These are phyloP conservation scores for Fremontodendron californicum DNA, from an alignment of 345 rosid genomes.

Conservation along the genomic window DNA sequence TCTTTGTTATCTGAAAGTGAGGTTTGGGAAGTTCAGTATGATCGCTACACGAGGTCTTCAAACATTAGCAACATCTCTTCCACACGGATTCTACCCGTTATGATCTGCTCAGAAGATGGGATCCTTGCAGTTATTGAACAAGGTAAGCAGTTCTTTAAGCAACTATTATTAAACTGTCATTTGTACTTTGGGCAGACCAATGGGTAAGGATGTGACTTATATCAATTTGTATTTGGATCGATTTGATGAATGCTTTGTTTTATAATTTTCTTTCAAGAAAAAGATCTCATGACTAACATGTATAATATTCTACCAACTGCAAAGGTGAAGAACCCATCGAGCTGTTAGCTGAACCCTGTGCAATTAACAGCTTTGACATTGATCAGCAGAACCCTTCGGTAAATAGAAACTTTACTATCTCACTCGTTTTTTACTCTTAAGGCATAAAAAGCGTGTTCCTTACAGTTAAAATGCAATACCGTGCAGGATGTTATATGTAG, in stretches of 20 bases:
- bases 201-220: background rate
- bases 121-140: slow-evolving; percentile 74
- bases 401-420: slow-evolving; percentile 13
- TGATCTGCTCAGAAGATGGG: slow-evolving; percentile 93
- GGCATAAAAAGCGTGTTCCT: slow-evolving; percentile 5
- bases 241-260: background rate
- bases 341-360: slow-evolving; percentile 86
- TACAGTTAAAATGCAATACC: background rate
- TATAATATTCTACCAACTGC: background rate
- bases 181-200: background rate
- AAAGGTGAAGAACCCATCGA: slow-evolving; percentile 72
- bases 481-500: slow-evolving; percentile 81
- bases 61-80: slow-evolving; percentile 46
- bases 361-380: slow-evolving; percentile 87
- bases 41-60: slow-evolving; percentile 50
- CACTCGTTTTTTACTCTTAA: background rate
- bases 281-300: slow-evolving; percentile 4
- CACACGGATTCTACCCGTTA: slow-evolving; percentile 67
- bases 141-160: slow-evolving; percentile 40
- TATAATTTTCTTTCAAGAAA: background rate
- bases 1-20: slow-evolving; percentile 68
- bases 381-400: slow-evolving; percentile 75
- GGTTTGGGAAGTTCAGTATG: slow-evolving; percentile 89
- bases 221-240: background rate
- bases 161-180: background rate